Percentiles rank a stretch among this genome's conserved stretches.
These are phyloP conservation scores for Volvariella volvacea DNA, from an alignment of 1,284 basidiomycete genomes.

Conservation along the genomic window DNA sequence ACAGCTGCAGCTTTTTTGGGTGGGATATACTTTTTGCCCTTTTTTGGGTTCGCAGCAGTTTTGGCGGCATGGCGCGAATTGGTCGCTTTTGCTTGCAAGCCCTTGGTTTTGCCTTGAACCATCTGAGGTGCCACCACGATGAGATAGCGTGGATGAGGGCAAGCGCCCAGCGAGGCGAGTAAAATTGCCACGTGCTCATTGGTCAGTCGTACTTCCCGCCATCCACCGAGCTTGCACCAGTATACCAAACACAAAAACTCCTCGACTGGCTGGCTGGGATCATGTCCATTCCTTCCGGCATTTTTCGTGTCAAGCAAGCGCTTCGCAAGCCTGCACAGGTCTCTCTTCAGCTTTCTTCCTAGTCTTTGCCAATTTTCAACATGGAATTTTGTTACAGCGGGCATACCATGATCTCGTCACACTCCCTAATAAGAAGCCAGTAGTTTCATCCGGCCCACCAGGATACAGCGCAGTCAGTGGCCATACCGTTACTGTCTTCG, in stretches of 20 bases:
- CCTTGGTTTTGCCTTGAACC: conserved; percentile 64
- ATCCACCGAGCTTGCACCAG: conserved; percentile 27
- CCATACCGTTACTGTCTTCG: conserved; percentile 94
- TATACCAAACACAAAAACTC: neutral
- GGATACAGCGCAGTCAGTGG: conserved; percentile 86
- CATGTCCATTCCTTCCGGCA: conserved; percentile 35
- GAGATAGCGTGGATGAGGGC: neutral
- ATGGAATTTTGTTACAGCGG: conserved; percentile 37
- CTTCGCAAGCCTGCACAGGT: conserved; percentile 38
- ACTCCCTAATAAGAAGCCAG: conserved; percentile 56
- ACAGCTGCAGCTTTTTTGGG: conserved; percentile 67
- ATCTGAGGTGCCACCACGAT: conserved; percentile 18
- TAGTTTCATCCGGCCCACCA: conserved; percentile 71
- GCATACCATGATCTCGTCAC: conserved; percentile 63
- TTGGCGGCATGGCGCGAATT: conserved; percentile 52
- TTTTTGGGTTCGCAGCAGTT: conserved; percentile 61
- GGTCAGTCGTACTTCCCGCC: conserved; percentile 23
- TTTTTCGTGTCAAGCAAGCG: conserved; percentile 47
- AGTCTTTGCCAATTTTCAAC: conserved; percentile 2
- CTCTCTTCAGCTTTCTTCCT: conserved; percentile 27
- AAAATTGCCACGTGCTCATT: conserved; percentile 21
- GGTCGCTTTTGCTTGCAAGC: conserved; percentile 47
- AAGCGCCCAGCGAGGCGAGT: neutral
- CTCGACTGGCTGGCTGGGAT: conserved; percentile 23
- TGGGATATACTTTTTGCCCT: conserved; percentile 61